Evolutionary conservation across 345 rosid species (phyloP), one percentile per base, ranked within the genome.

Genomic region (Sapria himalayana): DNA sequence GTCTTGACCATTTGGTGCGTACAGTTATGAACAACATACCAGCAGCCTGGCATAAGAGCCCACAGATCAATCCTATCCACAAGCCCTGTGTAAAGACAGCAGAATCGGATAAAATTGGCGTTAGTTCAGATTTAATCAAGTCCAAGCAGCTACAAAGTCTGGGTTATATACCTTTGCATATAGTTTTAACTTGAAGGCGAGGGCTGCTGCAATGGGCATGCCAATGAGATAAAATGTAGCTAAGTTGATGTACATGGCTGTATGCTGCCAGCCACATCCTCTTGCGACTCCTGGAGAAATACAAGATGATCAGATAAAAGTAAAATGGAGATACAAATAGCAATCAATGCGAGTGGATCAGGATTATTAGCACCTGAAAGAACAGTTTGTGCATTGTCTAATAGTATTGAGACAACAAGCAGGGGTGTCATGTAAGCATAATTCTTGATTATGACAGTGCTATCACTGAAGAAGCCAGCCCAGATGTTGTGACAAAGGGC

Each of bases 251-350:
- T 46, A 43, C 1, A 66, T 63, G 5, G 56, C 96, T 40, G 73
- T 25, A 1, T 52, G 71, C 43, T 85, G 84, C 86, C 86, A 78
- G 10, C 84, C 93, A 5, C 86, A 67, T 24, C 86, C 94, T 59
- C 85, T 71, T 0, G 72, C 72, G 25, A 75, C 81, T 48, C 84
- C 93, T 76, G 44, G 29, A 19, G 10, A 29, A 0, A 14, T 17
- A 34, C 3, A 29, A 37, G 18, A 22, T 5, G n/a, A n/a, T n/a
- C n/a, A n/a, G n/a, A 25, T 21, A 14, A 16, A 32, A 22, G 22
- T 22, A 38, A 16, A 9, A 27, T 25, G 20, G 19, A 5, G 15
- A 9, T 1, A 13, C 1, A 41, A 34, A 22, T 3, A 14, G 19
- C 31, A 23, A 2, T n/a, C n/a, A n/a, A n/a, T n/a, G n/a, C n/a